Percentiles rank a stretch among this genome's conserved stretches.
Evolutionary conservation across 1,284 basidiomycete genomes (phyloP).

Genomic region (Microbotryum lychnidis-dioicae): DNA sequence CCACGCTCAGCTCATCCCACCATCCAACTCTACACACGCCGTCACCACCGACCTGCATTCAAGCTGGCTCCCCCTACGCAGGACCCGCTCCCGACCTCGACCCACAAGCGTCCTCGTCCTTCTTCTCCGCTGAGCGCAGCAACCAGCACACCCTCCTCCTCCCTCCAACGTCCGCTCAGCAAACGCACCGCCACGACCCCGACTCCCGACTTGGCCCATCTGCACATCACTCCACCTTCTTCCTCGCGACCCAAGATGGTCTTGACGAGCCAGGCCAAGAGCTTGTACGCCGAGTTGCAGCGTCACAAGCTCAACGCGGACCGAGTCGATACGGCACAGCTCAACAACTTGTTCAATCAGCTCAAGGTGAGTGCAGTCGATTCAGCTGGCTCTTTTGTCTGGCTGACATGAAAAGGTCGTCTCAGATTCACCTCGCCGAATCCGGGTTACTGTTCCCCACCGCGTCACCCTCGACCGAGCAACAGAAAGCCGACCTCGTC

Average conservation of each 20-base stretch:
- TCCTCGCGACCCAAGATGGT: slow-evolving; percentile 43
- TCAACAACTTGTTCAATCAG: slow-evolving; percentile 49
- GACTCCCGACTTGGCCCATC: slow-evolving; percentile 4
- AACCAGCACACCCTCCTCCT: background rate
- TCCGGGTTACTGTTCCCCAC: slow-evolving; percentile 62
- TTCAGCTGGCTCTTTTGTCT: no score
- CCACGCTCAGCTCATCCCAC: no score
- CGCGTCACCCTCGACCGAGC: slow-evolving; percentile 25
- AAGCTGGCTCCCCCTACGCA: slow-evolving; percentile 8
- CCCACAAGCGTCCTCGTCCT: slow-evolving; percentile 20
- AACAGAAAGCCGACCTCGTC: background rate
- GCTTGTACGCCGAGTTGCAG: slow-evolving; percentile 41
- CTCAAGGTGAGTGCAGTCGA: slow-evolving; percentile 53
- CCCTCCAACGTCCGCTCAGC: background rate
- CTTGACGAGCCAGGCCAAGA: slow-evolving; percentile 48
- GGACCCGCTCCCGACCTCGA: background rate
- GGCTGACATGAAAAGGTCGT: no score
- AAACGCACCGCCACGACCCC: slow-evolving; percentile 3
- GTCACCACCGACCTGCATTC: background rate
- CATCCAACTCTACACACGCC: no score
- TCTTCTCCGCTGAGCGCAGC: slow-evolving; percentile 10
- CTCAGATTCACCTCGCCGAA: slow-evolving; percentile 67
- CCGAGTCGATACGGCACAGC: slow-evolving; percentile 44
- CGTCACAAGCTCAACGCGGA: slow-evolving; percentile 24
- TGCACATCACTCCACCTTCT: slow-evolving; percentile 10